Base-by-base conservation (phyloP, 768 basidiomycete genomes). In the Cyclocybe aegerita region DNA sequence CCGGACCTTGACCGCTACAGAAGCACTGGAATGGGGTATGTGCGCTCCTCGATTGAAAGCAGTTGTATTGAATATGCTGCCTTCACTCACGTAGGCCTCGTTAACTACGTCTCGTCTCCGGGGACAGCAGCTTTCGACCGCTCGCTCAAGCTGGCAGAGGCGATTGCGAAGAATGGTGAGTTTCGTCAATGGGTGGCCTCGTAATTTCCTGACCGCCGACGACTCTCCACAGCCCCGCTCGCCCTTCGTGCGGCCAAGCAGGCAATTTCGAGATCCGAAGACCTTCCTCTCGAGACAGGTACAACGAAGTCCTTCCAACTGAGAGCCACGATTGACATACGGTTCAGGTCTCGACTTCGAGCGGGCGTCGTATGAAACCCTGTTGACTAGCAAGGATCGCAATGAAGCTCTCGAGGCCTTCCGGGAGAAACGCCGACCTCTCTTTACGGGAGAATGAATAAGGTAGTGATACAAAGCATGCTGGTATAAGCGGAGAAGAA, bases 241-340 rank as follows among this genome's bases (percentile, higher is more conserved):
- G 91, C 93, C 3, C 75, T 95, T 35, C 77, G 85, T n/a, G 91
- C 92, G 6, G 92, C 93, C 4, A 96, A 96, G 61, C 81, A 83
- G 57, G 89, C 90, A 7, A 85, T 95, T 43, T 87, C 88, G 10
- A 79, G 87, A 17, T 89, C 92, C 14, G 75, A 78, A n/a, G 86
- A 92, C 59, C 73, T 93, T 10, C 72, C 87, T 2, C 71, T 95
- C 6, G 92, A 94, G 68, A 78, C 84, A 50, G 90, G 90, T 81
- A 53, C 53, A 65, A 58, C 9, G 1, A 9, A 7, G 35, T 12
- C 9, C 34, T 47, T 23, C 34, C 10, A 12, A 5, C 9, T 45
- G 29, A 8, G 2, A 17, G 16, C 32, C n/a, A 17, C 29, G 30
- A 16, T 23, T 49, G 16, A 48, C 36, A 43, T 23, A 42, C 31